A percentile compares a stretch with the other conserved stretches of the same genome.
Evolutionary conservation across 2,329 filamentous ascomycete genomes (phyloP).

Genomic region (Emydomyces testavorans): DNA sequence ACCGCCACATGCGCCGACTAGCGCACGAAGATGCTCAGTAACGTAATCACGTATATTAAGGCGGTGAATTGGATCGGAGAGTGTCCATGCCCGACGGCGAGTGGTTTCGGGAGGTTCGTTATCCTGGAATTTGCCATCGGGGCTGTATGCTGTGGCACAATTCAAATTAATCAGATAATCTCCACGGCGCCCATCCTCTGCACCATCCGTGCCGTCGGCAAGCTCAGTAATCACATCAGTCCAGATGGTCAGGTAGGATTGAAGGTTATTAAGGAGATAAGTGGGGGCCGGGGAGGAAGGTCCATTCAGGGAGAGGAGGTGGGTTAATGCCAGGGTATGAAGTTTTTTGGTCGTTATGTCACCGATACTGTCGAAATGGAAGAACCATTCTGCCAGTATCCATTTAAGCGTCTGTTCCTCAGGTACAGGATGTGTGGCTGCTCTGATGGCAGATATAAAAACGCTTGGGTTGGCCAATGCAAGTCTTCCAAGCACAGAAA

Average conservation of each 20-base stretch:
- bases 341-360: slow-evolving; percentile 39
- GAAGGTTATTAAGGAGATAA: slow-evolving; percentile 35
- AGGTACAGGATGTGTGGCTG: slow-evolving; percentile 24
- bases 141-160: slow-evolving; percentile 19
- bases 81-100: slow-evolving; percentile 32
- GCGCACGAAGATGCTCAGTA: slow-evolving; percentile 30
- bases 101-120: slow-evolving; percentile 33
- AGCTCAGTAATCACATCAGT: slow-evolving; percentile 38
- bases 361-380: slow-evolving; percentile 39
- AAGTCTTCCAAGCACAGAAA: slow-evolving; percentile 68
- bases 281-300: slow-evolving; percentile 28
- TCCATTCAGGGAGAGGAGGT: slow-evolving; percentile 32
- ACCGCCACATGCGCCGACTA: slow-evolving; percentile 33
- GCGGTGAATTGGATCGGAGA: slow-evolving; percentile 33
- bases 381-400: slow-evolving; percentile 40
- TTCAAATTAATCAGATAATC: slow-evolving; percentile 36
- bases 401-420: slow-evolving; percentile 31
- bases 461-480: slow-evolving; percentile 59
- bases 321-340: slow-evolving; percentile 36
- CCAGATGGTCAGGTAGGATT: slow-evolving; percentile 39
- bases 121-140: slow-evolving; percentile 25
- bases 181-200: slow-evolving; percentile 23
- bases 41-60: slow-evolving; percentile 38
- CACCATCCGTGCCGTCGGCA: slow-evolving; percentile 32
- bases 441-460: slow-evolving; percentile 46